Percentiles rank a stretch among this genome's conserved stretches.
Conservation (phyloP, 108 stramenopile species). For the Bacterosira constricta region DNA sequence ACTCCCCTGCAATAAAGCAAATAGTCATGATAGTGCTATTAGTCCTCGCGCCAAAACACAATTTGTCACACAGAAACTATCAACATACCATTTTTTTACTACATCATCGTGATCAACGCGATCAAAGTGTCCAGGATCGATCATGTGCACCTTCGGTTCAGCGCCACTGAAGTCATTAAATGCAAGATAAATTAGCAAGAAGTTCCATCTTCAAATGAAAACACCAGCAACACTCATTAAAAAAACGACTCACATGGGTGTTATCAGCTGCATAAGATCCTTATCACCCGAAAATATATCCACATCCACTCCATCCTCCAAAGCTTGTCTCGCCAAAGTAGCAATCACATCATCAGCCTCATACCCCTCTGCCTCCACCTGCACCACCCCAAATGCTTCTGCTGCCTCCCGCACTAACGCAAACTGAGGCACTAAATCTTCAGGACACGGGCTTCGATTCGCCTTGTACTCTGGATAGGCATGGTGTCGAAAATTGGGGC, state of each 20-base stretch:
- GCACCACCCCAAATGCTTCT: conserved; percentile 78
- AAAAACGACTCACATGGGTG: conserved; percentile 29
- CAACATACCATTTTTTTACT: conserved; percentile 63
- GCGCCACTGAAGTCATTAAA: conserved; percentile 5
- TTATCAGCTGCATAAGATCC: conserved; percentile 92
- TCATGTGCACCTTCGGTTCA: conserved; percentile 66
- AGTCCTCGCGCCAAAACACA: too few relatives aligned
- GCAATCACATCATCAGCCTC: conserved; percentile 96
- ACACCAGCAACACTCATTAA: neutral
- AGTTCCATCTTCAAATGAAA: neutral
- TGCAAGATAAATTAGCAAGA: neutral
- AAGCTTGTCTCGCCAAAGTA: conserved; percentile 64
- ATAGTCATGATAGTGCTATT: too few relatives aligned
- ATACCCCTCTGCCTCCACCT: conserved; percentile 75
- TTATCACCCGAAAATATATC: conserved; percentile 87
- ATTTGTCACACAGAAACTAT: neutral
- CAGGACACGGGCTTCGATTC: conserved; percentile 74
- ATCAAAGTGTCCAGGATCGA: conserved; percentile 82
- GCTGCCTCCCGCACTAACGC: conserved; percentile 70
- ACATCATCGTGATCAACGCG: conserved; percentile 68
- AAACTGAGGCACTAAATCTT: conserved; percentile 89
- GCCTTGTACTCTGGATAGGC: conserved; percentile 86
- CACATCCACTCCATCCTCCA: conserved; percentile 66
- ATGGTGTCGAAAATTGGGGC: conserved; percentile 72
- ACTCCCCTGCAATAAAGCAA: conserved; percentile 42